phyloP scores from a whole-genome alignment of 495 filamentous ascomycete genomes.

The Cenococcum geophilum region DNA sequence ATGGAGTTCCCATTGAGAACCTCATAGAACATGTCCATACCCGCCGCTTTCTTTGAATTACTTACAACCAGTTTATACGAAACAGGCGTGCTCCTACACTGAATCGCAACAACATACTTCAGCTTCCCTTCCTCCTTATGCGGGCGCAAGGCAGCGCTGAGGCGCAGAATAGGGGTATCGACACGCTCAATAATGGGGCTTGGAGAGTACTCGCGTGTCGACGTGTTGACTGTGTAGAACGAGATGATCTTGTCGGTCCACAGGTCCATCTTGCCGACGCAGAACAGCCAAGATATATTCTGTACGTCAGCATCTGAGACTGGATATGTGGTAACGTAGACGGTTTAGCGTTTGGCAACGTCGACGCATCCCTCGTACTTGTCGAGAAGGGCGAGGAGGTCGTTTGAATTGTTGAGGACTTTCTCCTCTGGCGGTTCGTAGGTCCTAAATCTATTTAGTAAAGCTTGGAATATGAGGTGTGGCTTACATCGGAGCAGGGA shows the following conservation, averaged over 20 bases:
- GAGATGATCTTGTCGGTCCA: not conserved
- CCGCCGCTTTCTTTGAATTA: slow-evolving; percentile 20
- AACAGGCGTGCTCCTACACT: slow-evolving; percentile 1
- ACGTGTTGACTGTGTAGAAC: not conserved
- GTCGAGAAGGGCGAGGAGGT: too few relatives aligned
- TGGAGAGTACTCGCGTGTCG: not conserved
- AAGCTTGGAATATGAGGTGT: too few relatives aligned
- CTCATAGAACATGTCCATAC: slow-evolving; percentile 20
- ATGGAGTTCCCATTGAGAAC: slow-evolving; percentile 17
- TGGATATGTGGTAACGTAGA: too few relatives aligned
- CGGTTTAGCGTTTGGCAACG: too few relatives aligned
- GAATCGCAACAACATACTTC: slow-evolving; percentile 18
- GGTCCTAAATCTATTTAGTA: too few relatives aligned
- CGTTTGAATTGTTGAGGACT: too few relatives aligned
- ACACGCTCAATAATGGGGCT: not conserved
- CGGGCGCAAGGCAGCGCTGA: not conserved
- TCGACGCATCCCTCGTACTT: too few relatives aligned
- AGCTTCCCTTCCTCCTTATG: slow-evolving; percentile 9
- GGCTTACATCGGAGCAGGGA: too few relatives aligned
- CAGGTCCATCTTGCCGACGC: too few relatives aligned
- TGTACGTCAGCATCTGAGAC: too few relatives aligned
- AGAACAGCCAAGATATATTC: too few relatives aligned
- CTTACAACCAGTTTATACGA: slow-evolving; percentile 12
- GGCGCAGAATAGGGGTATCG: not conserved
- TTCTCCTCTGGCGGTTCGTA: too few relatives aligned